These are phyloP conservation scores for Coemansia sp. DNA, from an alignment of 192 early-diverging fungal genomes.

Conservation along the genomic window DNA sequence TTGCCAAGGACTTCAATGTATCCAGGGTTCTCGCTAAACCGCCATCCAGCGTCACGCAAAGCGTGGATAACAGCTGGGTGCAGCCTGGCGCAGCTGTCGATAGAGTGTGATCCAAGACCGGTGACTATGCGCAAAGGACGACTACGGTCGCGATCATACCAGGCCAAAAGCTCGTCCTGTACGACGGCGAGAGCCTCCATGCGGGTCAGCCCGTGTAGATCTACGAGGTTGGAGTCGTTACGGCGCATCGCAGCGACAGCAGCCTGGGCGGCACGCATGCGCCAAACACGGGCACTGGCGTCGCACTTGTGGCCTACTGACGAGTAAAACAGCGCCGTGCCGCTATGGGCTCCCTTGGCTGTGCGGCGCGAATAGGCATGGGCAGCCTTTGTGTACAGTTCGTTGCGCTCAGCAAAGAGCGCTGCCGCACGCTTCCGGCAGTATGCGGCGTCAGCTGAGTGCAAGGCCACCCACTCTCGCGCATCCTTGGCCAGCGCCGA, in stretches of 20 bases:
- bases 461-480: constrained; percentile 28
- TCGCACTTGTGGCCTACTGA: constrained; percentile 36
- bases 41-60: constrained; percentile 58
- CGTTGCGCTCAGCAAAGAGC: constrained; percentile 27
- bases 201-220: constrained; percentile 67
- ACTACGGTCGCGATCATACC: constrained; percentile 50
- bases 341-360: constrained; percentile 16
- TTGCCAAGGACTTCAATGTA: constrained; percentile 49
- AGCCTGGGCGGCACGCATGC: constrained; percentile 48
- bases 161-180: constrained; percentile 57
- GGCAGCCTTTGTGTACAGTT: constrained; percentile 42
- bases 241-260: constrained; percentile 34
- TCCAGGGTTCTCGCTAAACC: constrained; percentile 55
- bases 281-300: constrained; percentile 40
- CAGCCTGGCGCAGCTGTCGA: constrained; percentile 55
- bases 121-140: constrained; percentile 63
- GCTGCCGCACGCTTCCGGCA: constrained; percentile 30
- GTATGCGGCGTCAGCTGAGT: constrained; percentile 23
- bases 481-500: constrained; percentile 26
- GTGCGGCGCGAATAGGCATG: constrained; percentile 25
- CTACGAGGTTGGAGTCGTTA: constrained; percentile 58
- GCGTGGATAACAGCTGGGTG: constrained; percentile 53
- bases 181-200: constrained; percentile 60
- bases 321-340: constrained; percentile 44
- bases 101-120: constrained; percentile 65